Percentiles rank a stretch among this genome's conserved stretches.
phyloP scores from a whole-genome alignment of 1,284 basidiomycete species.

The Ganoderma lingzhi region DNA sequence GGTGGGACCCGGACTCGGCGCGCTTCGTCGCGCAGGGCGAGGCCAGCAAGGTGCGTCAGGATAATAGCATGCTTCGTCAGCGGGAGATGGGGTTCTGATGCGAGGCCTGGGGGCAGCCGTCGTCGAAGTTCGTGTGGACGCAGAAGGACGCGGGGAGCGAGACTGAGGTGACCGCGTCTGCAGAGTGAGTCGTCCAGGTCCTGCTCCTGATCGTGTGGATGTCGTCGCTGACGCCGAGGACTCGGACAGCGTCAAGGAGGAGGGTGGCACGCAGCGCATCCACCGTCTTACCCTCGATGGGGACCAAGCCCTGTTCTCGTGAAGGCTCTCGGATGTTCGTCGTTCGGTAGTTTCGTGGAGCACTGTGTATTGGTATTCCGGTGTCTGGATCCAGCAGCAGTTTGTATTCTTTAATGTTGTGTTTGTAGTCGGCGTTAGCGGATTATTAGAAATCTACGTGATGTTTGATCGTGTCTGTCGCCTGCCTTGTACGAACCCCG shows the following conservation, averaged over 20 bases:
- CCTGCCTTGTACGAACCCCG: no score
- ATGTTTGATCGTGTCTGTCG: no score
- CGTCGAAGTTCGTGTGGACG: slow-evolving; percentile 34
- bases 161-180: slow-evolving; percentile 32
- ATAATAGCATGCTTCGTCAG: no score
- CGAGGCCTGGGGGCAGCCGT: slow-evolving; percentile 16
- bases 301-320: slow-evolving; percentile 35
- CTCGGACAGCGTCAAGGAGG: slow-evolving; percentile 29
- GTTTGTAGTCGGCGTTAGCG: not conserved
- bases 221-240: slow-evolving; percentile 2
- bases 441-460: no score
- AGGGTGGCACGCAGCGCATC: slow-evolving; percentile 37
- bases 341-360: not conserved
- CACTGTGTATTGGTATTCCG: not conserved
- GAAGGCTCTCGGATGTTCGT: no score
- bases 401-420: not conserved
- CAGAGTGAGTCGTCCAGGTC: slow-evolving; percentile 28
- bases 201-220: not conserved
- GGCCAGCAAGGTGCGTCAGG: slow-evolving; percentile 7
- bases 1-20: slow-evolving; percentile 35
- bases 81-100: not conserved
- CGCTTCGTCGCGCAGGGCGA: slow-evolving; percentile 28
- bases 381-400: not conserved
- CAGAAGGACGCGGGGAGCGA: slow-evolving; percentile 24
- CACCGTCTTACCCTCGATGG: slow-evolving; percentile 36